Conservation (phyloP, 73 alveolate genomes). For the Paramecium sexaurelia region DNA sequence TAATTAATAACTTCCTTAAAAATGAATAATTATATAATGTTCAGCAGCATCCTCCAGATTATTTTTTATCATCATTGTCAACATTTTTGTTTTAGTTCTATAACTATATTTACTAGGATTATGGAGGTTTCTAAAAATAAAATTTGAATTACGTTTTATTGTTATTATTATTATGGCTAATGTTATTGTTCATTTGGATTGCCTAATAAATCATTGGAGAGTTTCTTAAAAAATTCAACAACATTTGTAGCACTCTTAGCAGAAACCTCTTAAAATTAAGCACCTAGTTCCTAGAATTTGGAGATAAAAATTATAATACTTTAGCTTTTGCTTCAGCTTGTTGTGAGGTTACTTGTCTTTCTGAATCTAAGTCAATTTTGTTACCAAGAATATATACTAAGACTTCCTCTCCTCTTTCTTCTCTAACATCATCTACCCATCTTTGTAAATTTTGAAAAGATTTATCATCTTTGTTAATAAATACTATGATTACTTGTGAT, state of each 20-base stretch:
- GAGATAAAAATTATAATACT: neutral
- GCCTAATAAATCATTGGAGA: slow-evolving; percentile 38
- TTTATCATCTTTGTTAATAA: slow-evolving; percentile 1
- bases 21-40: neutral
- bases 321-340: slow-evolving; percentile 14
- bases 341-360: neutral
- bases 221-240: slow-evolving; percentile 38
- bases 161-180: too few relatives aligned
- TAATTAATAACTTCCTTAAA: too few relatives aligned
- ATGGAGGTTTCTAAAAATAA: neutral
- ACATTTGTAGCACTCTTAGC: slow-evolving; percentile 45
- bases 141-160: neutral
- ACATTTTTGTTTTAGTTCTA: neutral
- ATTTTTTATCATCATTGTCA: neutral
- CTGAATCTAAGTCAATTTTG: slow-evolving; percentile 8
- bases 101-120: neutral
- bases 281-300: slow-evolving; percentile 37
- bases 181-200: too few relatives aligned
- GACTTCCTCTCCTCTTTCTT: slow-evolving; percentile 59
- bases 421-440: slow-evolving; percentile 58
- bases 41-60: neutral
- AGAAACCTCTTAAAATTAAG: slow-evolving; percentile 43
- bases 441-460: slow-evolving; percentile 27
- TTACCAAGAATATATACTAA: slow-evolving; percentile 56
- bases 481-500: slow-evolving; percentile 60